Evolutionary conservation across 495 filamentous ascomycete species (phyloP).

Genomic region (Neurospora cerealis): DNA sequence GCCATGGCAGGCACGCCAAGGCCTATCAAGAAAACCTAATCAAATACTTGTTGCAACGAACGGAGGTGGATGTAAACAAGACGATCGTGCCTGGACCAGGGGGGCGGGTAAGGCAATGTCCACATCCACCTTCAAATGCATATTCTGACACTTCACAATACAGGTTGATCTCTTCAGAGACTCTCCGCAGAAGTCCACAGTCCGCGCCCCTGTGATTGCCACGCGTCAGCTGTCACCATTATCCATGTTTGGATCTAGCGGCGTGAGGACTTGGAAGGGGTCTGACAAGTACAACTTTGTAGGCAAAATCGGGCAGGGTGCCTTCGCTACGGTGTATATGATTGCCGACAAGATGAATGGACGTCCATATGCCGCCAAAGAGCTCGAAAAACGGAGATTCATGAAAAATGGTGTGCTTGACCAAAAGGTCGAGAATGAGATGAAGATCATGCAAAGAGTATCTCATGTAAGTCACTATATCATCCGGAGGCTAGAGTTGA

Average conservation of each 20-base stretch:
- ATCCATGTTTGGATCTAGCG: background rate
- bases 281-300: slow-evolving; percentile 73
- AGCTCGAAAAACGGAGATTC: slow-evolving; percentile 80
- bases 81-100: slow-evolving; percentile 39
- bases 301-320: slow-evolving; percentile 75
- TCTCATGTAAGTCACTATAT: slow-evolving; percentile 55
- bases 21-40: slow-evolving; percentile 53
- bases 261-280: slow-evolving; percentile 56
- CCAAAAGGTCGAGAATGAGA: slow-evolving; percentile 85
- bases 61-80: slow-evolving; percentile 19
- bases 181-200: background rate
- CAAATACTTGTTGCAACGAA: slow-evolving; percentile 6
- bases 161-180: slow-evolving; percentile 25
- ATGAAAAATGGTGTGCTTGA: slow-evolving; percentile 80
- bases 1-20: slow-evolving; percentile 44
- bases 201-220: background rate
- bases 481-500: background rate
- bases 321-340: slow-evolving; percentile 87
- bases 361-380: slow-evolving; percentile 74
- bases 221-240: background rate
- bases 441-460: slow-evolving; percentile 80
- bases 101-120: slow-evolving; percentile 27
- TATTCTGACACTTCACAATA: background rate
- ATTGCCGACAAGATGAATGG: slow-evolving; percentile 73
- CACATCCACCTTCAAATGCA: background rate